Evolutionary conservation across 108 stramenopile genomes (phyloP), one percentile per base, ranked within the genome.

Genomic region (Cyclotella kingstonii): DNA sequence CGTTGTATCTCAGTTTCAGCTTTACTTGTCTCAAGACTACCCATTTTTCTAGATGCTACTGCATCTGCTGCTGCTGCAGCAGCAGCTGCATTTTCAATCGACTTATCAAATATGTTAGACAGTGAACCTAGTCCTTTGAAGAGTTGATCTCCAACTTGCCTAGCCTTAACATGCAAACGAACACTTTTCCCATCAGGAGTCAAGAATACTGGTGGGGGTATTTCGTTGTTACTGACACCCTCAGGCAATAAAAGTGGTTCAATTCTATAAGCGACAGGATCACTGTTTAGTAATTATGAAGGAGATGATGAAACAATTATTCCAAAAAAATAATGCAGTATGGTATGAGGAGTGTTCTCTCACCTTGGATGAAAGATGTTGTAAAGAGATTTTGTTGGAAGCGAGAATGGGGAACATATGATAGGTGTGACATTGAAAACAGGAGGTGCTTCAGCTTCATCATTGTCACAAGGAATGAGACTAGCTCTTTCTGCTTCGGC

Each of bases 211-310:
- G 91, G 87, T 40, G 79, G 73, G 28, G 87, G 87, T 0, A 85
- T 18, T 4, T 84, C 66, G 17, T 59, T 35, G 15, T 55, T 54
- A 28, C 33, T 23, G 2, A 81, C 76, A 27, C 70, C 81, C 45
- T 78, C 75, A 5, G 85, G 66, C 19, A 84, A 62, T 26, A 84
- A 59, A 5, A 82, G 68, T 7, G 85, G 83, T 43, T 84, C 85
- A 38, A 93, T 88, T 29, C 91, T 68, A 55, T 93, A 93, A 3
- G 88, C 88, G 29, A 93, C 86, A 1, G 86, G 85, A 68, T 93
- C 91, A 60, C 74, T 72, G 12, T 17, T 8, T 7, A 46, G 38
- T 54, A 33, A 23, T 18, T 54, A 21, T 17, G 25, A 44, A 60
- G 29, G 23, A 18, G 18, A 15, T 5, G 23, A 45, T 9, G 14